Evolutionary conservation across 768 basidiomycete genomes (phyloP), one percentile per base, ranked within the genome.

Genomic region (Tricholoma hemisulphureum): DNA sequence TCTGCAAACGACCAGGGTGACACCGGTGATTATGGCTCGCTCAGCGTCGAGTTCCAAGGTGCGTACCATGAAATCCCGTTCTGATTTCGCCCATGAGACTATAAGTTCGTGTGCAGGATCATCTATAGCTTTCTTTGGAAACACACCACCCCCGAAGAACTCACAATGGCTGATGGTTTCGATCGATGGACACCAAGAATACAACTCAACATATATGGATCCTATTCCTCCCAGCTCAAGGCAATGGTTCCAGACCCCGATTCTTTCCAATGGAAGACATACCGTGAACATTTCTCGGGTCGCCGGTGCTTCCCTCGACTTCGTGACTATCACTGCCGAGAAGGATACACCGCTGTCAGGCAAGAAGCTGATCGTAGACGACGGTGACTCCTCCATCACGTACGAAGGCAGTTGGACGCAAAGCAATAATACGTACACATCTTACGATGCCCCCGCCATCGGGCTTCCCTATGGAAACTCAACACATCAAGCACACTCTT

Each of bases 401-500:
- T 71, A 61, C 26, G 24, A 45, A 4, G 65, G 64, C 1, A 56
- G 39, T 16, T 71, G 69, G 69, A 41, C 20, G 8, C 45, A 50
- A 6, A 61, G 58, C 21, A 50, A 37, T 4, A 55, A 50, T 2
- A 53, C 51, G 37, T 65, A 65, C 45, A 53, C 53, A 14, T 58
- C 63, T 4, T 37, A 43, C 2, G 34, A 55, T 26, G 28, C 58
- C 20, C 65, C 60, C 14, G n/a, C 2, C 18, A 21, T 59, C 16
- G 68, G 69, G 0, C 60, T 62, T 56, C 63, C 69, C 1, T 65
- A 66, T 46, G 63, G 67, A 11, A 70, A 70, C 58, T 62, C 65
- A 7, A 71, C 70, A 2, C 69, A 67, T 35, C 63, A 65, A 32
- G 59, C 66, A 1, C 58, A 46, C 1, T 53, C 32, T n/a, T 43